Evolutionary conservation across 2,329 filamentous ascomycete species (phyloP), one percentile per base, ranked within the genome.

Genomic region (Sporothrix phasma): DNA sequence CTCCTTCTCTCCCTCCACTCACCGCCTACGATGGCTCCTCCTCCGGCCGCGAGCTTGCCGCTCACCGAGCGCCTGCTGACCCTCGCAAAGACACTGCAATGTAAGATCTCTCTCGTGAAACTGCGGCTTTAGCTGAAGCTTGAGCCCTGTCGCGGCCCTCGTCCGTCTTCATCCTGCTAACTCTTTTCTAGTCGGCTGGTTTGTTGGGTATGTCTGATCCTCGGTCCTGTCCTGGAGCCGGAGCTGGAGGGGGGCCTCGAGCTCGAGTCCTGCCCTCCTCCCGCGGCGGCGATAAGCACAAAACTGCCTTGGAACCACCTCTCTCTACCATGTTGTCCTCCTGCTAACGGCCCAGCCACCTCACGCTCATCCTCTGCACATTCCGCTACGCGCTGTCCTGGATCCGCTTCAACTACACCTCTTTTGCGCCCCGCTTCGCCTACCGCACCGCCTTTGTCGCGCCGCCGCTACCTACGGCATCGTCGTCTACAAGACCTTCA

Each of bases 381-480:
- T 74, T 89, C 72, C 89, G 92, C 74, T 99, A 97, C 77, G 78
- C 81, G 68, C 76, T 97, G 67, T 95, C 92, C 58, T 96, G 91
- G 80, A 77, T 97, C 65, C 88, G 88, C 72, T 89, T 97, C 82
- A 95, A 96, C 82, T 92, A 86, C 76, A 88, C 88, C 74, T 87
- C 86, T 65, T 78, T 84, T 73, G 85, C 86, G 80, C 92, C 93
- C 56, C 82, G 84, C 69, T 87, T 94, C 76, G 88, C 88, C 64
- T 99, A 99, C 80, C 92, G 94, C 72, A 84, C 88, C 63, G 90
- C 92, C 65, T 99, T 99, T 75, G 70, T 97, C 70, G 88, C 2
- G 94, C 94, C 5, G 91, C 92, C 56, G 85, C 86, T 59, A 97
- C 94, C 11, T 99, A 99, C 76, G 93, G 94, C 69, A 97, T 99